Conservation (phyloP, 108 stramenopile species). For the Cylindrotheca closterium region DNA sequence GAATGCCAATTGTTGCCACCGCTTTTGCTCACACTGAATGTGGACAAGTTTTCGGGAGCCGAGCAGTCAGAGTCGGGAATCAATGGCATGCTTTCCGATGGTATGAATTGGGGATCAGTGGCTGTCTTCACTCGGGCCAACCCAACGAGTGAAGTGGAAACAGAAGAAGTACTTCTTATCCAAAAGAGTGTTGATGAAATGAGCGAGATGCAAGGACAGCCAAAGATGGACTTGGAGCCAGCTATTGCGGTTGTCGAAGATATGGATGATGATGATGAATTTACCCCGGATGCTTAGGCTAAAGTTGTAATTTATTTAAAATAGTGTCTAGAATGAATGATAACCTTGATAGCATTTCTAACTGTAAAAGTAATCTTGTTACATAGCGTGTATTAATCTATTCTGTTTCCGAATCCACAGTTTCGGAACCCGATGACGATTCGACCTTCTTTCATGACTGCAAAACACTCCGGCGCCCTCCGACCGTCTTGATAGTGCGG, state of each 20-base stretch:
- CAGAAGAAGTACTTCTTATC: constrained; percentile 53
- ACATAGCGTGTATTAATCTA: too few relatives aligned
- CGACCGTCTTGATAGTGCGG: constrained; percentile 5
- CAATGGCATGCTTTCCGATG: constrained; percentile 38
- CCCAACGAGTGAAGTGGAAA: constrained; percentile 36
- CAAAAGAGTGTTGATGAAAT: constrained; percentile 55
- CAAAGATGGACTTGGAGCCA: constrained; percentile 17
- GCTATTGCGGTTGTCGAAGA: constrained; percentile 37
- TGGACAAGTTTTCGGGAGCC: constrained; percentile 47
- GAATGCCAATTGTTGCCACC: constrained; percentile 74
- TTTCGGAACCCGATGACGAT: too few relatives aligned
- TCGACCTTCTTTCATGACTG: too few relatives aligned
- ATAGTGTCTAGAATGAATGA: background rate
- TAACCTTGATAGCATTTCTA: too few relatives aligned
- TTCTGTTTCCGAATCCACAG: too few relatives aligned
- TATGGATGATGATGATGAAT: constrained; percentile 40
- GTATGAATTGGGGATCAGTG: constrained; percentile 84
- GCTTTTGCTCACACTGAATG: constrained; percentile 65
- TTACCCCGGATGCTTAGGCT: constrained; percentile 22
- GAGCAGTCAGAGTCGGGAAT: constrained; percentile 1
- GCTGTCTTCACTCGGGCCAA: constrained; percentile 73
- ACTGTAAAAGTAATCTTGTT: too few relatives aligned
- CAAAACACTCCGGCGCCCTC: constrained; percentile 13
- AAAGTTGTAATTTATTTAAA: background rate
- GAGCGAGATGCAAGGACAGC: constrained; percentile 7